Conservation (phyloP, 306 rosid species). For the Astragalus membranaceus region DNA sequence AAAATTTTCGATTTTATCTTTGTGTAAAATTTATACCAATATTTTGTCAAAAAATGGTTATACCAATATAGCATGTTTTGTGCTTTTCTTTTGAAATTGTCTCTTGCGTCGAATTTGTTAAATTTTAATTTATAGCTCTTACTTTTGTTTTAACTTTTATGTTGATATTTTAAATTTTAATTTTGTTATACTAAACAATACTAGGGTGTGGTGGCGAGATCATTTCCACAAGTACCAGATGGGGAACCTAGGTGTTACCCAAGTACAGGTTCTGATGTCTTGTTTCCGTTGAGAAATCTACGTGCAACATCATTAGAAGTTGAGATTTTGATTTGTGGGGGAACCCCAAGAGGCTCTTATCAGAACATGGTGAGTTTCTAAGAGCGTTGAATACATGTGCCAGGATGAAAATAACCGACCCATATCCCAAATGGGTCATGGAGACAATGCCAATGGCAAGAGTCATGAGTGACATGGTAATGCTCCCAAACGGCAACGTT, state of each 20-base stretch:
- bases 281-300: slow-evolving; percentile 43
- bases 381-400: slow-evolving; percentile 45
- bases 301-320: slow-evolving; percentile 15
- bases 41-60: too few relatives aligned
- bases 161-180: not conserved
- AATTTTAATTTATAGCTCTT: not conserved
- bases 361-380: slow-evolving; percentile 4
- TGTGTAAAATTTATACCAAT: too few relatives aligned
- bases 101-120: too few relatives aligned
- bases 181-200: too few relatives aligned
- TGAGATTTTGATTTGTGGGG: slow-evolving; percentile 64
- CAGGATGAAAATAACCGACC: slow-evolving; percentile 56
- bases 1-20: too few relatives aligned
- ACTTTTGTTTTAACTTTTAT: too few relatives aligned
- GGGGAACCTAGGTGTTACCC: slow-evolving; percentile 65
- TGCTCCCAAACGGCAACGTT: slow-evolving; percentile 61
- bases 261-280: slow-evolving; percentile 57
- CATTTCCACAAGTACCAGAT: slow-evolving; percentile 48
- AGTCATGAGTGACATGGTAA: slow-evolving; percentile 61
- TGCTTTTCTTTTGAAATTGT: too few relatives aligned
- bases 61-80: too few relatives aligned
- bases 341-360: slow-evolving; percentile 57
- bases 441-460: slow-evolving; percentile 56
- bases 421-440: slow-evolving; percentile 45
- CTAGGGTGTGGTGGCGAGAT: slow-evolving; percentile 18